Base-by-base conservation (phyloP, 1,284 basidiomycete species). In the Boletus smithii region DNA sequence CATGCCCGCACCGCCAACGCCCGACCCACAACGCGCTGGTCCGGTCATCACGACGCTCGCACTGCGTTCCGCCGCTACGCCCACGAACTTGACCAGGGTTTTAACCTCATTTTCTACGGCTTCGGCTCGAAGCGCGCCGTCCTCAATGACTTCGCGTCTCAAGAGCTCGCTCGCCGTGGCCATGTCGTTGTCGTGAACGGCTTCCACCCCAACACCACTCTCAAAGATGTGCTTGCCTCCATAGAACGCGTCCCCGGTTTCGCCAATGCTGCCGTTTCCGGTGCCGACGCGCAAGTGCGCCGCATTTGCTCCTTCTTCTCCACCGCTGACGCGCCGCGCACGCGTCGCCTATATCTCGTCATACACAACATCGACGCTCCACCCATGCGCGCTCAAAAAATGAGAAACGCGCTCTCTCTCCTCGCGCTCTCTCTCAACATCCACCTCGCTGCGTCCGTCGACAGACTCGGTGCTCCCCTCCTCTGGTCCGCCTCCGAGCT, bases 311-410 rank as follows among this genome's bases (percentile, higher is more conserved):
- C 79, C 27, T 81, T 83, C 61, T 85, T 88, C 60, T 65, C 73
- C 58, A 59, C 72, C 3, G 46, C 63, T 18, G 51, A 55, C 23
- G 53, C 49, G 14, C 55, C 60, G 29, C 61, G 62, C 30, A 64
- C 79, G 18, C 59, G 42, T 40, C 61, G 41, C n/a, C 74, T 95
- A 22, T 93, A 83, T 61, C 69, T 97, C 49, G 67, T 94, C 55
- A 73, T 95, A 17, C 92, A 97, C 72, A 94, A 90, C 68, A 83
- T 95, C 61, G 94, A 97, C 59, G 77, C 85, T 0, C 75, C 83
- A 0, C 69, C 79, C 3, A 72, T 95, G 22, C 85, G 90, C 33
- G 67, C 75, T 1, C 59, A 76, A 16, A 83, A 83, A 57, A 72
- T 79, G 23, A 80, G 79, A 62, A 71, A 83, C 1, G 73, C 78